Evolutionary conservation across 2,329 filamentous ascomycete species (phyloP).

Genomic region (Phaeomoniella chlamydospora): DNA sequence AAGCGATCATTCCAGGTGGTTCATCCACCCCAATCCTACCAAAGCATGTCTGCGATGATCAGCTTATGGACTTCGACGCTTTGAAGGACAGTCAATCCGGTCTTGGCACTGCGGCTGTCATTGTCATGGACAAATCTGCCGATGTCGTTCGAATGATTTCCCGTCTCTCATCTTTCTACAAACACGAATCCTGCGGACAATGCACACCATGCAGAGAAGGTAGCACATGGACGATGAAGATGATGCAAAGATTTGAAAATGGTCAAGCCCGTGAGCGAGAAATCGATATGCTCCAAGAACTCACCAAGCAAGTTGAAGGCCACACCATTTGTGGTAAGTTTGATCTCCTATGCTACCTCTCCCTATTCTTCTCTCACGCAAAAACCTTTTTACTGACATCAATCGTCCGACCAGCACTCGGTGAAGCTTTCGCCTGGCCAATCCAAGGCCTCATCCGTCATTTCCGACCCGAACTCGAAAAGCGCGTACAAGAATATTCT

Average conservation of each 20-base stretch:
- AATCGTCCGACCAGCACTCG: slow-evolving; percentile 47
- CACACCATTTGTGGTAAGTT: slow-evolving; percentile 89
- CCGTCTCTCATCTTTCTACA: slow-evolving; percentile 90
- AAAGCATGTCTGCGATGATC: slow-evolving; percentile 78
- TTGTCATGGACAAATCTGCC: slow-evolving; percentile 97
- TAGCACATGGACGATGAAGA: slow-evolving; percentile 98
- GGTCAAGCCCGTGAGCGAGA: slow-evolving; percentile 78
- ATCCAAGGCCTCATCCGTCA: slow-evolving; percentile 96
- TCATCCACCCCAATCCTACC: slow-evolving; percentile 94
- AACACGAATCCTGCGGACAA: slow-evolving; percentile 95
- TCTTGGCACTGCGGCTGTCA: slow-evolving; percentile 91
- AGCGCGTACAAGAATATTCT: slow-evolving; percentile 70
- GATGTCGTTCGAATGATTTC: slow-evolving; percentile 92
- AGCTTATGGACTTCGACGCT: slow-evolving; percentile 97
- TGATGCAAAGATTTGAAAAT: slow-evolving; percentile 92
- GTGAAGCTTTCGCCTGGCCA: slow-evolving; percentile 97
- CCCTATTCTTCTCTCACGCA: slow-evolving; percentile 6
- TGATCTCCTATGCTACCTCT: background rate
- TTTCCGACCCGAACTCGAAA: slow-evolving; percentile 92
- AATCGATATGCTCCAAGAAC: slow-evolving; percentile 98
- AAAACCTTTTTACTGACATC: slow-evolving; percentile 6
- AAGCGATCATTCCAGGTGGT: slow-evolving; percentile 88
- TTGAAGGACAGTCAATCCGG: slow-evolving; percentile 96
- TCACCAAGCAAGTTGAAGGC: slow-evolving; percentile 98
- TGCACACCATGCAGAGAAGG: slow-evolving; percentile 99